A percentile compares a stretch with the other conserved stretches of the same genome.
Evolutionary conservation across 495 filamentous ascomycete genomes (phyloP).

Genomic region (Pyronema domesticum): DNA sequence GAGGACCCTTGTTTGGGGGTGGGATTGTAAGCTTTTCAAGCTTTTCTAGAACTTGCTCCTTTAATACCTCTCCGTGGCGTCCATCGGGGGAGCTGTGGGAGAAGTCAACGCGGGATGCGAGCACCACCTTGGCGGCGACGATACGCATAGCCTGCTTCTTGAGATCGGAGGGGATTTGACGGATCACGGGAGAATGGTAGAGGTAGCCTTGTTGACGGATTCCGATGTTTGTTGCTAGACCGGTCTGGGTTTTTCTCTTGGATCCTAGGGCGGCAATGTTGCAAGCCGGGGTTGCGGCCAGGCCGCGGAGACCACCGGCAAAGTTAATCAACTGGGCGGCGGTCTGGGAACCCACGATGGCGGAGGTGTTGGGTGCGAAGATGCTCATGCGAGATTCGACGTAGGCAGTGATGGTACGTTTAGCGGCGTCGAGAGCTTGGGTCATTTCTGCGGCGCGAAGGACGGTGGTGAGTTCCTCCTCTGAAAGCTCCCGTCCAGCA

Average conservation of each 20-base stretch:
- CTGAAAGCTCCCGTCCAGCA: slow-evolving; percentile 55
- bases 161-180: slow-evolving; percentile 62
- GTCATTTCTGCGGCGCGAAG: slow-evolving; percentile 72
- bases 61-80: slow-evolving; percentile 66
- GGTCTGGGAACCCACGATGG: slow-evolving; percentile 80
- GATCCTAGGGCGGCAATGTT: slow-evolving; percentile 80
- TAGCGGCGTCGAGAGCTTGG: slow-evolving; percentile 68
- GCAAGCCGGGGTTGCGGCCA: slow-evolving; percentile 82
- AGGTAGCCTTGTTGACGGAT: slow-evolving; percentile 85
- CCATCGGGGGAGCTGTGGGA: slow-evolving; percentile 73
- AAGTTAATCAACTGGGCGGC: slow-evolving; percentile 92
- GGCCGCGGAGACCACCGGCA: slow-evolving; percentile 67
- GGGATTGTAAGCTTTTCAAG: slow-evolving; percentile 90
- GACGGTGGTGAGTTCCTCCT: slow-evolving; percentile 55
- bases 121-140: slow-evolving; percentile 78
- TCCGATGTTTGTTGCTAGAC: slow-evolving; percentile 86
- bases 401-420: slow-evolving; percentile 74
- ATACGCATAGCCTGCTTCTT: slow-evolving; percentile 93
- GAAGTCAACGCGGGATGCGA: slow-evolving; percentile 75
- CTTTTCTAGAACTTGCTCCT: slow-evolving; percentile 62
- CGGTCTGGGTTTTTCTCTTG: slow-evolving; percentile 63
- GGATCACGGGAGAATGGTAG: slow-evolving; percentile 75
- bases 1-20: slow-evolving; percentile 72
- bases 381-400: slow-evolving; percentile 95
- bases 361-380: slow-evolving; percentile 90